Evolutionary conservation across 2,329 filamentous ascomycete genomes (phyloP).

Genomic region (Colletotrichum sp.): DNA sequence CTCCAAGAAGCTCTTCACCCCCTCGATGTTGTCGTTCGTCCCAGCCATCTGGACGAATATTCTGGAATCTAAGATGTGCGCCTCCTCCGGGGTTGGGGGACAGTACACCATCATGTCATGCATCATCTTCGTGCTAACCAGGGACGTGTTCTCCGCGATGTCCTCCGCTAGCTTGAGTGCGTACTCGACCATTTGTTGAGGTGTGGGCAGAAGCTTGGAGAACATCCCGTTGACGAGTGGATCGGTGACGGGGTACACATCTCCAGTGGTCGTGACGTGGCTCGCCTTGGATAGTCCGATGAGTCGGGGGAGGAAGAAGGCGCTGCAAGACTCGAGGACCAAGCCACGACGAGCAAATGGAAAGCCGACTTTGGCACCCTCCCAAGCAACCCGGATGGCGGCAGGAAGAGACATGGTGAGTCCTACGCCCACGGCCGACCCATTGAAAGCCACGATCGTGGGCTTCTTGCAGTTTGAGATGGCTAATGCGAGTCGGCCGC

Average conservation of each 20-base stretch:
- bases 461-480: conserved; percentile 54
- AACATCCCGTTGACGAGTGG: not conserved
- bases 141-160: not conserved
- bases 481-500: not conserved
- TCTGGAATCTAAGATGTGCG: conserved; percentile 72
- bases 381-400: conserved; percentile 56
- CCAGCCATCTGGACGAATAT: conserved; percentile 66
- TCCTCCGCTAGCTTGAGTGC: not conserved
- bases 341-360: conserved; percentile 76
- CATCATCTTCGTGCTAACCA: not conserved
- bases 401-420: conserved; percentile 66
- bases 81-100: conserved; percentile 53
- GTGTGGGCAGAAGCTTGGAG: not conserved
- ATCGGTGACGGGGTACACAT: not conserved
- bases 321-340: conserved; percentile 73
- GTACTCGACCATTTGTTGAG: not conserved
- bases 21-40: conserved; percentile 68
- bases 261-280: not conserved
- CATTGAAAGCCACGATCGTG: conserved; percentile 63
- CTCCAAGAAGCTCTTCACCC: conserved; percentile 71
- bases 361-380: conserved; percentile 71
- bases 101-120: not conserved
- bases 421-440: conserved; percentile 63
- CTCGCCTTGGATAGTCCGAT: not conserved
- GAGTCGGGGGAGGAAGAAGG: conserved; percentile 57